Conservation (phyloP, 305 asterid genomes). For the Solanum hybrid region DNA sequence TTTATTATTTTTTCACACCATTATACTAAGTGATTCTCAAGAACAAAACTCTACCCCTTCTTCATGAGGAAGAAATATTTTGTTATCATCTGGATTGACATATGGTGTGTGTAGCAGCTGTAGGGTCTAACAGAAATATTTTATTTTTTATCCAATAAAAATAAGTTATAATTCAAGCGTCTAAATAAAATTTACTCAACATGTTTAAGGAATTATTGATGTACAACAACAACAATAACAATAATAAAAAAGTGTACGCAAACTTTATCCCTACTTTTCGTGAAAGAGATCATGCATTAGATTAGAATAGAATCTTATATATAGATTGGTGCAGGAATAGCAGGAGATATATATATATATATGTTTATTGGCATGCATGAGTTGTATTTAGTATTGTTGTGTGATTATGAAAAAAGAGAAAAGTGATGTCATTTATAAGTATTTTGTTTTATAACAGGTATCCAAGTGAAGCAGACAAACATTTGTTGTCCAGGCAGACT, state of each 20-base stretch:
- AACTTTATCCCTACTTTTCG: too few species aligned
- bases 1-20: background rate
- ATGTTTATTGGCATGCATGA: background rate
- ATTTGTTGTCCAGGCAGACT: conserved; percentile 78
- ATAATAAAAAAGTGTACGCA: background rate
- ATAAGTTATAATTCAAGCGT: background rate
- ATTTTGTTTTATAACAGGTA: conserved; percentile 37
- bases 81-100: background rate
- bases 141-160: background rate
- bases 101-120: background rate
- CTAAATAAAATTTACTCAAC: background rate
- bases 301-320: background rate
- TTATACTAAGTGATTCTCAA: background rate
- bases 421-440: background rate
- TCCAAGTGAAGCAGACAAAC: conserved; percentile 90
- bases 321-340: background rate
- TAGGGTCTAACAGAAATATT: background rate
- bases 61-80: background rate
- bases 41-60: background rate
- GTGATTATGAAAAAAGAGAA: background rate
- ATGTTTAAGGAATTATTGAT: background rate
- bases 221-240: background rate
- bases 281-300: background rate
- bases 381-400: background rate
- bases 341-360: background rate